These are phyloP conservation scores for Orbilia javanica DNA, from an alignment of 2,329 filamentous ascomycete species.

Conservation along the genomic window DNA sequence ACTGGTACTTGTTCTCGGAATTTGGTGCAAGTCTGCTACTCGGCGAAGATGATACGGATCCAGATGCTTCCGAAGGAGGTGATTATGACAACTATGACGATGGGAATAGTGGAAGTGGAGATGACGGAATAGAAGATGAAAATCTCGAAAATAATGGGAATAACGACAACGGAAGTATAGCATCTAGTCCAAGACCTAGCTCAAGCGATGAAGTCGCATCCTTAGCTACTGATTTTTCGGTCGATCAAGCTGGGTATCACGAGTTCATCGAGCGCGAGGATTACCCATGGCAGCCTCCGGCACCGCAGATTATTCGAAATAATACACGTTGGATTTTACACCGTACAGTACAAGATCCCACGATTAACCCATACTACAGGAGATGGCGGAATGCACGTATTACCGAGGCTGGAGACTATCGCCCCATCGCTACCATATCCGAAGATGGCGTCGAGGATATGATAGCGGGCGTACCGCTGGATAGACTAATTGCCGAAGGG, in stretches of 20 bases:
- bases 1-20: background rate
- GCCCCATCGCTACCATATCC: constrained; percentile 1
- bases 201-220: background rate
- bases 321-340: constrained; percentile 7
- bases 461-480: background rate
- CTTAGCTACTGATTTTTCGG: background rate
- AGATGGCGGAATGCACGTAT: constrained; percentile 37
- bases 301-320: background rate
- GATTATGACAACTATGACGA: background rate
- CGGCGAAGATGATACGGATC: background rate
- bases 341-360: background rate
- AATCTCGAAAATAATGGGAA: too few relatives aligned
- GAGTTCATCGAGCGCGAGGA: background rate
- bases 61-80: background rate
- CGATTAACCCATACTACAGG: background rate
- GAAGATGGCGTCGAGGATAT: background rate
- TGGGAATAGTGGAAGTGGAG: background rate
- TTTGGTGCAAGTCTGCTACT: background rate
- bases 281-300: background rate
- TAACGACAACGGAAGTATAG: too few relatives aligned
- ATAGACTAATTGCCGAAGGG: constrained; percentile 12
- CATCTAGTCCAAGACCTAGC: background rate
- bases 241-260: background rate
- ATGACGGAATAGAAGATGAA: too few relatives aligned
- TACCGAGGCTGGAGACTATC: constrained; percentile 22